These are phyloP conservation scores for Trichosporon coremiiforme DNA, from an alignment of 1,284 basidiomycete genomes.

Conservation along the genomic window DNA sequence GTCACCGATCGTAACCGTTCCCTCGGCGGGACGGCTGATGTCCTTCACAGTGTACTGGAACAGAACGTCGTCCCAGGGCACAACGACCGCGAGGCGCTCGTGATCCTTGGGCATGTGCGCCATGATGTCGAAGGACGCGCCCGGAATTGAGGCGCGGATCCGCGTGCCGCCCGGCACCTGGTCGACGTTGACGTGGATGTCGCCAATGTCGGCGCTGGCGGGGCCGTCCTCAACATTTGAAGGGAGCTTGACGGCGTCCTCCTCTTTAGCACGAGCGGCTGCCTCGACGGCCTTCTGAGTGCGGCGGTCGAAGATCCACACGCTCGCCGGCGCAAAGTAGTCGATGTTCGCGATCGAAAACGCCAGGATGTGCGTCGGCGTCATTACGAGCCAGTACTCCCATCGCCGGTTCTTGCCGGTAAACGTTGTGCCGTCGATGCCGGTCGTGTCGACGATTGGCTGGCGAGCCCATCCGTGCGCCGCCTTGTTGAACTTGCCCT, in stretches of 20 bases:
- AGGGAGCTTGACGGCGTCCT: slow-evolving; percentile 14
- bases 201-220: slow-evolving; percentile 13
- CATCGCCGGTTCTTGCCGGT: slow-evolving; percentile 26
- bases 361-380: slow-evolving; percentile 26
- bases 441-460: slow-evolving; percentile 22
- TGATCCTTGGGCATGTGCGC: slow-evolving; percentile 24
- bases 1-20: slow-evolving; percentile 18
- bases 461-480: slow-evolving; percentile 28
- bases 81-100: slow-evolving; percentile 30
- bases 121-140: slow-evolving; percentile 23
- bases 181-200: slow-evolving; percentile 22
- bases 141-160: slow-evolving; percentile 20
- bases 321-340: slow-evolving; percentile 1
- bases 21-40: slow-evolving; percentile 25
- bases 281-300: not conserved
- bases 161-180: slow-evolving; percentile 24
- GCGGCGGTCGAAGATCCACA: slow-evolving; percentile 24
- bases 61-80: slow-evolving; percentile 27
- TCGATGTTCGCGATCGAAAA: slow-evolving; percentile 25
- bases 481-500: slow-evolving; percentile 26
- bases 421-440: slow-evolving; percentile 21
- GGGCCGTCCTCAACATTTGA: slow-evolving; percentile 21
- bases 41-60: slow-evolving; percentile 34
- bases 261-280: not conserved
- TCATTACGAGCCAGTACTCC: slow-evolving; percentile 32